These are phyloP conservation scores for Eucalyptus pumila DNA, from an alignment of 345 rosid species.

Conservation along the genomic window DNA sequence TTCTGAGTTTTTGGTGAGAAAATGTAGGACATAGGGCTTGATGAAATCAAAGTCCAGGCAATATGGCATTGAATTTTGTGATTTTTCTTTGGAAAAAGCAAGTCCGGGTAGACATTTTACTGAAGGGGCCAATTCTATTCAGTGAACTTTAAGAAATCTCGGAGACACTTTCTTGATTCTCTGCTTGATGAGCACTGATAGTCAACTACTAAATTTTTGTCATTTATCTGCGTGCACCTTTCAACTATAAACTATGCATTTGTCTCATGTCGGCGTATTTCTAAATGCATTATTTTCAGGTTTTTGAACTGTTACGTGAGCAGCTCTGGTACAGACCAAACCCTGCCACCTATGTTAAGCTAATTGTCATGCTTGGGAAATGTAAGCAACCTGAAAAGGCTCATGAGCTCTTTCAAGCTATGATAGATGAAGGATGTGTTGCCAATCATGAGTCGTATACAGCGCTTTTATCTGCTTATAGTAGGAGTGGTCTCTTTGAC, in stretches of 20 bases:
- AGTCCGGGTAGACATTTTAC: neutral
- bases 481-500: slow-evolving; percentile 65
- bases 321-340: slow-evolving; percentile 84
- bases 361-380: slow-evolving; percentile 88
- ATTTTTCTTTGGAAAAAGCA: neutral
- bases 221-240: neutral
- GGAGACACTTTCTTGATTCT: neutral
- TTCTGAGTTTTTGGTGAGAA: neutral
- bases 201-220: neutral
- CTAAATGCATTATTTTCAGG: slow-evolving; percentile 15
- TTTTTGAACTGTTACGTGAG: slow-evolving; percentile 64
- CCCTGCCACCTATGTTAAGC: slow-evolving; percentile 55
- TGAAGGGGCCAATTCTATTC: neutral
- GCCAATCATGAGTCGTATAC: slow-evolving; percentile 63
- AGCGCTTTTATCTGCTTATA: slow-evolving; percentile 67
- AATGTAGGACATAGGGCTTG: neutral
- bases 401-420: slow-evolving; percentile 53
- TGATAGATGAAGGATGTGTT: slow-evolving; percentile 68
- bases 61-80: neutral
- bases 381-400: slow-evolving; percentile 89
- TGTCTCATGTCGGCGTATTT: neutral
- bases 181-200: neutral
- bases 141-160: neutral
- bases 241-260: neutral
- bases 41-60: neutral